phyloP scores from a whole-genome alignment of 208 protist species.

The Leishmania lainsoni region DNA sequence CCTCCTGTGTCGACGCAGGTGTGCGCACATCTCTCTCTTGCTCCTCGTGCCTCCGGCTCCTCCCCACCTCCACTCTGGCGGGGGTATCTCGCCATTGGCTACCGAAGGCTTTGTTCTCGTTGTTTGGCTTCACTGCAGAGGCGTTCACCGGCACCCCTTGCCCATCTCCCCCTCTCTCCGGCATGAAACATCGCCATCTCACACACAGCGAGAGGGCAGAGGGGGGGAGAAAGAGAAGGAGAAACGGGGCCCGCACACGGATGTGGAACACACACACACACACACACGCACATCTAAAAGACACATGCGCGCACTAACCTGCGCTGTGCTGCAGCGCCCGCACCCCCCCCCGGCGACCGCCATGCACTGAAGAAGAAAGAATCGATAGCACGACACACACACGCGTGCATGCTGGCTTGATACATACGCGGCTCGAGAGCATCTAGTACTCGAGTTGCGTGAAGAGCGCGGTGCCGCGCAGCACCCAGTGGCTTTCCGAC shows the following conservation, averaged over 20 bases:
- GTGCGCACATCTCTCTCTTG: background rate
- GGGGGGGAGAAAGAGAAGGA: background rate
- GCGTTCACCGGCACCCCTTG: background rate
- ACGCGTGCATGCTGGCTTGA: background rate
- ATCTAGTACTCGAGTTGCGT: conserved; percentile 87
- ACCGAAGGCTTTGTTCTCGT: background rate
- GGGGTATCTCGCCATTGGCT: background rate
- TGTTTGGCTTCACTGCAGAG: background rate
- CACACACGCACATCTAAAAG: background rate
- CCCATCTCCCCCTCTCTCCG: background rate
- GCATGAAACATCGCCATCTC: background rate
- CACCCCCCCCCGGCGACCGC: no score
- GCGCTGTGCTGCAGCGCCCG: background rate
- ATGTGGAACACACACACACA: no score
- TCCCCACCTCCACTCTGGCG: background rate
- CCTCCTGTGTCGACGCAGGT: background rate
- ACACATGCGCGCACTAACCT: background rate
- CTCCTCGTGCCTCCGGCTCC: background rate
- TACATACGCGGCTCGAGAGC: background rate
- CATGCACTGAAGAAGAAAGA: background rate
- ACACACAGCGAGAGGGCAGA: background rate
- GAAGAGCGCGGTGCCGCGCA: conserved; percentile 90
- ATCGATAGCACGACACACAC: background rate
- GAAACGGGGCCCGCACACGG: background rate
- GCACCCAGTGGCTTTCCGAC: conserved; percentile 89